Conservation (phyloP, 2,329 filamentous ascomycete species). For the Trichophyton schoenleinii region DNA sequence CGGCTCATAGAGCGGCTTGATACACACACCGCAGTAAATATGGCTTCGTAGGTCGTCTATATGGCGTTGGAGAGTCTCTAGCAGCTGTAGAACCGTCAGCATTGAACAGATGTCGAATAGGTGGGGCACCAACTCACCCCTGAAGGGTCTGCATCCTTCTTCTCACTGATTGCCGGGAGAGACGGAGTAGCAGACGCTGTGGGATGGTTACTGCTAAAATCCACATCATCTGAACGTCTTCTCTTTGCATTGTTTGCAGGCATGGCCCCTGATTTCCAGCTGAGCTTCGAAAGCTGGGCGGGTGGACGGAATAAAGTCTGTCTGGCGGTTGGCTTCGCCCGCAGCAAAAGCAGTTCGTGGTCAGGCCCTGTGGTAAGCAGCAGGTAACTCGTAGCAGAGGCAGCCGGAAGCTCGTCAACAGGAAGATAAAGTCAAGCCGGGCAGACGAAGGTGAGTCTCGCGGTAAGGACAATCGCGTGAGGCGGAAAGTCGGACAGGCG, state of each 20-base stretch:
- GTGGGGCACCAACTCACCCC: neutral
- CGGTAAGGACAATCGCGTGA: neutral
- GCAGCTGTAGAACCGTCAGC: conserved; percentile 20
- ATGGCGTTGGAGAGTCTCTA: conserved; percentile 39
- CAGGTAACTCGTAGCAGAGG: neutral
- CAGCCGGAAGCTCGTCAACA: neutral
- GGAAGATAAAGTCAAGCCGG: neutral
- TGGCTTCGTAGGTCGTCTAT: conserved; percentile 49
- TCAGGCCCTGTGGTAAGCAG: neutral
- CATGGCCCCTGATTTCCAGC: neutral
- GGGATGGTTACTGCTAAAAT: conserved; percentile 1
- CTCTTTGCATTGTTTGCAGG: neutral
- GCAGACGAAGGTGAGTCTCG: neutral
- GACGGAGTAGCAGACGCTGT: neutral
- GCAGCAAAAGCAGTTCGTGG: neutral
- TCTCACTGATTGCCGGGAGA: neutral
- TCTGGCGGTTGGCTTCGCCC: neutral
- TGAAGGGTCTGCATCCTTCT: neutral
- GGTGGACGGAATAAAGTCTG: neutral
- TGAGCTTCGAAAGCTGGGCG: neutral
- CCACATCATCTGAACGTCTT: neutral
- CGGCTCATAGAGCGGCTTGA: conserved; percentile 56
- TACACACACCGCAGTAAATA: conserved; percentile 56
- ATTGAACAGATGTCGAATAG: neutral
- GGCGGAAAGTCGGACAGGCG: neutral